Percentiles rank a stretch among this genome's conserved stretches.
Conservation (phyloP, 2,329 filamentous ascomycete species). For the Stachybotrys echinatus region DNA sequence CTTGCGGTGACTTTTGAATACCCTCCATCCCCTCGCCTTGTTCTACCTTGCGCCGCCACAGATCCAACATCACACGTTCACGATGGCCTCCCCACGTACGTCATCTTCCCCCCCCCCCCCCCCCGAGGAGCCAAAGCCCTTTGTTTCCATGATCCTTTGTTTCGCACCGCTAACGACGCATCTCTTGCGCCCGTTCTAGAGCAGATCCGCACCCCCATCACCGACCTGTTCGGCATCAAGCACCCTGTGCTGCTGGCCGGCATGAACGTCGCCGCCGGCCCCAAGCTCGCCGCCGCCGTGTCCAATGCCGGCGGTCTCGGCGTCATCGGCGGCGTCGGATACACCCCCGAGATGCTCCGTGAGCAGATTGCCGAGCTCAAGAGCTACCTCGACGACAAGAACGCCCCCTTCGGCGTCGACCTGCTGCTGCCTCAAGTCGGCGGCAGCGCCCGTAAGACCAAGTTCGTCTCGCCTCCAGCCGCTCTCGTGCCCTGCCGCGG, state of each 20-base stretch:
- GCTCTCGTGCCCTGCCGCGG: neutral
- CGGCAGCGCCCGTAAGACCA: constrained; percentile 90
- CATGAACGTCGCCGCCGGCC: constrained; percentile 98
- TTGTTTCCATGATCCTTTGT: constrained; percentile 1
- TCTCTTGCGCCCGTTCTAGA: constrained; percentile 16
- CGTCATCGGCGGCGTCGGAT: constrained; percentile 92
- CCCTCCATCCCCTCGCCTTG: constrained; percentile 13
- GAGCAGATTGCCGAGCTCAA: constrained; percentile 96
- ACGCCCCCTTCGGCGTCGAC: constrained; percentile 91
- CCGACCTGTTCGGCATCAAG: constrained; percentile 96
- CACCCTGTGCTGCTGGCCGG: constrained; percentile 93
- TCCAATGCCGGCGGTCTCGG: constrained; percentile 95
- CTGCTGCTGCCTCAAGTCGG: constrained; percentile 91
- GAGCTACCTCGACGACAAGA: constrained; percentile 81
- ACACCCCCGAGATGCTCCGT: constrained; percentile 93
- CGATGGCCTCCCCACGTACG: constrained; percentile 79
- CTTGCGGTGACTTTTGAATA: too few species aligned
- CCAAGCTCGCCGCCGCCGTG: constrained; percentile 92
- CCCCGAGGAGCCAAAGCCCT: constrained; percentile 7
- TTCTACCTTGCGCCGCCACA: constrained; percentile 7
- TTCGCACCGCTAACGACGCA: neutral
- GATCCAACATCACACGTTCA: too few species aligned
- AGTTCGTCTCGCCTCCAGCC: constrained; percentile 39
- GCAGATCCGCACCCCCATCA: constrained; percentile 79
- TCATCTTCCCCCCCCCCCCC: constrained; percentile 12